Evolutionary conservation across 768 basidiomycete genomes (phyloP).

Genomic region (Termitomyces sp.): DNA sequence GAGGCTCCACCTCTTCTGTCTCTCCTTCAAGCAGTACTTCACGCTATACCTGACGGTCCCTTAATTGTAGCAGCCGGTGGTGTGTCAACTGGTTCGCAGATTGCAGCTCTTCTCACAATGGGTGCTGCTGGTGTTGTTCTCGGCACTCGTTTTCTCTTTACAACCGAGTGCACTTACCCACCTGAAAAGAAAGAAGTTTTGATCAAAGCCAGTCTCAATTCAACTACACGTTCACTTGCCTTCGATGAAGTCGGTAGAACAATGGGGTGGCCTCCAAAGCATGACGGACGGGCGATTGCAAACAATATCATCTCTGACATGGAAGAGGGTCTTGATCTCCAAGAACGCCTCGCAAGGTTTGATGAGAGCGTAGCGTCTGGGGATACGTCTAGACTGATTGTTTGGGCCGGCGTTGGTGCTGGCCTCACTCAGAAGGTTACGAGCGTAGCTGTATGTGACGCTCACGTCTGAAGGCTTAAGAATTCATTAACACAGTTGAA

Average conservation of each 20-base stretch:
- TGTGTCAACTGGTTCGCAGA: slow-evolving; percentile 36
- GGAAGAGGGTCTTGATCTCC: slow-evolving; percentile 21
- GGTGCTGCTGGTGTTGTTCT: slow-evolving; percentile 40
- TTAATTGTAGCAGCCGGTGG: slow-evolving; percentile 46
- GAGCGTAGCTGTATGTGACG: background rate
- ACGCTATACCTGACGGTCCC: slow-evolving; percentile 23
- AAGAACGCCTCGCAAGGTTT: slow-evolving; percentile 20
- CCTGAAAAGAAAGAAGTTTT: slow-evolving; percentile 32
- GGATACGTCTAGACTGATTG: slow-evolving; percentile 25
- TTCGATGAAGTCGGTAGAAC: slow-evolving; percentile 28
- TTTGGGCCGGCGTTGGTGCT: slow-evolving; percentile 40
- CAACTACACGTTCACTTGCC: slow-evolving; percentile 31
- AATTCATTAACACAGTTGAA: background rate
- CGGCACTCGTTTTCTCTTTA: slow-evolving; percentile 46
- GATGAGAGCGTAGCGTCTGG: slow-evolving; percentile 23
- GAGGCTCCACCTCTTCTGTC: slow-evolving; percentile 32
- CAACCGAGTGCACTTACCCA: slow-evolving; percentile 36
- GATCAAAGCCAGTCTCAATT: slow-evolving; percentile 23
- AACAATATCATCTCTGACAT: slow-evolving; percentile 2
- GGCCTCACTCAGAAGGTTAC: slow-evolving; percentile 19
- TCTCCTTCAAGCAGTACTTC: slow-evolving; percentile 30
- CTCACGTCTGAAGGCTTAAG: background rate
- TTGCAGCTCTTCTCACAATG: slow-evolving; percentile 34
- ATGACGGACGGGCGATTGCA: slow-evolving; percentile 1
- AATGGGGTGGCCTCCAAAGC: slow-evolving; percentile 3